These are phyloP conservation scores for Tetrahymena thermophila DNA, from an alignment of 73 alveolate species.

Conservation along the genomic window DNA sequence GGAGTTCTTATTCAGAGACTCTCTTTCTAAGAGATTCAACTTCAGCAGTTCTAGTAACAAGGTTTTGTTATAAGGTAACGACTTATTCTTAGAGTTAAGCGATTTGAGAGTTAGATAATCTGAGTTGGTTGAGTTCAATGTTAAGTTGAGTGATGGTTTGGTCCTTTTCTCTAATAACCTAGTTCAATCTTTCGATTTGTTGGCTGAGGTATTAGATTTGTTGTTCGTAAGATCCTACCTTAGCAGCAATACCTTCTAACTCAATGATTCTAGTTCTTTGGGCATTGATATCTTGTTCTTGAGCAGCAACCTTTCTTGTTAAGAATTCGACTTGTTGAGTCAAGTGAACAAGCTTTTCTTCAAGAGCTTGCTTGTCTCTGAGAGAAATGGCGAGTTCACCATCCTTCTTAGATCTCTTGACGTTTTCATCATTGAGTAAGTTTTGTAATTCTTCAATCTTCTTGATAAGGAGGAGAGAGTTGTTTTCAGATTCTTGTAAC, in stretches of 20 bases:
- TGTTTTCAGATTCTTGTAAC: neutral
- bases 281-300: neutral
- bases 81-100: neutral
- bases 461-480: constrained; percentile 1
- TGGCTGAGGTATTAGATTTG: neutral
- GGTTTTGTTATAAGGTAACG: neutral
- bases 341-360: neutral
- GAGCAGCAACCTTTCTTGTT: neutral
- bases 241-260: neutral
- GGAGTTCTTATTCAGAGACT: neutral
- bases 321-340: neutral
- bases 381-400: neutral
- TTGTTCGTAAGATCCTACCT: neutral
- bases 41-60: neutral
- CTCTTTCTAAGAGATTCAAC: neutral
- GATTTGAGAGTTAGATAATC: neutral
- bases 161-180: neutral
- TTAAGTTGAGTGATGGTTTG: neutral
- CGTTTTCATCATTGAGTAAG: neutral
- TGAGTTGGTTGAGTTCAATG: neutral
- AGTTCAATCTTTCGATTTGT: neutral
- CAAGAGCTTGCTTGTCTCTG: neutral
- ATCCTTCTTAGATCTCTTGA: neutral
- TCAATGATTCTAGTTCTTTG: neutral
- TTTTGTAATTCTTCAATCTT: neutral